Evolutionary conservation across 2,329 filamentous ascomycete genomes (phyloP), one percentile per base, ranked within the genome.

Genomic region (Geosmithia putterillii): DNA sequence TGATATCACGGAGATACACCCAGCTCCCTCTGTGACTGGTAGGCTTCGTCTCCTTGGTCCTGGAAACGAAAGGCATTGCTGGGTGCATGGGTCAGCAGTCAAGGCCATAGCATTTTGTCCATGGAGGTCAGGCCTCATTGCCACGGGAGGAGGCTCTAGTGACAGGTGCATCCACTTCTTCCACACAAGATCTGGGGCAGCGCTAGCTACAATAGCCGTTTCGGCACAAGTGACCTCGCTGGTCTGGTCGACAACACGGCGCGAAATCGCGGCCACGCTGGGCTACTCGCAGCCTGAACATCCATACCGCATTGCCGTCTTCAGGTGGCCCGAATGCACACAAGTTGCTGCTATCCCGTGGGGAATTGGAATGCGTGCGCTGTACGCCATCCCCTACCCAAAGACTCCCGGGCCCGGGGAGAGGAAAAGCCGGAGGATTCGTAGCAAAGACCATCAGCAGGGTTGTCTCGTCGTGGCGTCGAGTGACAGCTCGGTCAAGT

Each of bases 71-170:
- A 81, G 74, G 52, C 79, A 94, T 58, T 74, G 74, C 25, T 92
- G 87, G 76, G 61, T 70, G 10, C 87, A 98, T 58, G 78, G 78
- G 21, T 90, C 90, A 1, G 92, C 92, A 2, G 85, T 96, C 51
- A 98, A 98, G 62, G 92, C 92, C 25, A 92, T 96, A 52, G 88
- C 92, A 2, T 96, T 96, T 62, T 94, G 90, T 49, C 90, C 92
- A 0, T 98, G 89, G 90, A 84, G 90, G 45, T 77, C 84, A 20
- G 84, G 83, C 3, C 72, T 98, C 4, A 64, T 98, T 35, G 92
- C 92, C 14, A 94, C 90, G 1, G 88, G 92, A 3, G 90, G 92
- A 35, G 92, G 92, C 20, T 90, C 86, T 39, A 94, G 94, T 54
- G 90, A 98, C 64, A 86, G 87, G 53, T 87, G 87, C 59, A 95